Conservation (phyloP, 2,329 filamentous ascomycete species). For the Aureobasidium sp. region DNA sequence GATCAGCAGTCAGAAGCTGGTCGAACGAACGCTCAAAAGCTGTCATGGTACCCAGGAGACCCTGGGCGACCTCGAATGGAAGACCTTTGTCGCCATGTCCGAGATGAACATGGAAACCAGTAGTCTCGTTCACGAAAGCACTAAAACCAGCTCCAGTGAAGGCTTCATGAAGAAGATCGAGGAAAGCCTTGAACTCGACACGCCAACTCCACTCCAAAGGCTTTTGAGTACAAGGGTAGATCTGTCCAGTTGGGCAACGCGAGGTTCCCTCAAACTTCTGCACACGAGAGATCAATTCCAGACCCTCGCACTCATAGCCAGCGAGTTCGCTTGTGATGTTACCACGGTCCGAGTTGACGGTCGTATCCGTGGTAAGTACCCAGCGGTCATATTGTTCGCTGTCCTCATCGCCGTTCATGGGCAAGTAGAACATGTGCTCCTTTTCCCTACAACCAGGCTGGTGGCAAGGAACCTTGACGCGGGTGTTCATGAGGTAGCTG, state of each 20-base stretch:
- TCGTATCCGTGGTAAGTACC: neutral
- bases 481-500: neutral
- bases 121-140: neutral
- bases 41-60: neutral
- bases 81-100: neutral
- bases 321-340: neutral
- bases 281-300: neutral
- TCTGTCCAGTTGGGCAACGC: neutral
- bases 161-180: neutral
- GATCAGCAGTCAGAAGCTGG: neutral
- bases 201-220: neutral
- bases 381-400: neutral
- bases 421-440: neutral
- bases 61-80: neutral
- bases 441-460: neutral
- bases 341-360: neutral
- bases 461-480: neutral
- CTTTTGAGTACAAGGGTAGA: neutral
- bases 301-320: too few relatives aligned
- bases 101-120: neutral
- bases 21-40: conserved; percentile 3
- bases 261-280: neutral
- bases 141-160: neutral
- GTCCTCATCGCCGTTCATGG: neutral
- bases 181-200: neutral